phyloP scores from a whole-genome alignment of 495 filamentous ascomycete species.

The Poronia punctata region DNA sequence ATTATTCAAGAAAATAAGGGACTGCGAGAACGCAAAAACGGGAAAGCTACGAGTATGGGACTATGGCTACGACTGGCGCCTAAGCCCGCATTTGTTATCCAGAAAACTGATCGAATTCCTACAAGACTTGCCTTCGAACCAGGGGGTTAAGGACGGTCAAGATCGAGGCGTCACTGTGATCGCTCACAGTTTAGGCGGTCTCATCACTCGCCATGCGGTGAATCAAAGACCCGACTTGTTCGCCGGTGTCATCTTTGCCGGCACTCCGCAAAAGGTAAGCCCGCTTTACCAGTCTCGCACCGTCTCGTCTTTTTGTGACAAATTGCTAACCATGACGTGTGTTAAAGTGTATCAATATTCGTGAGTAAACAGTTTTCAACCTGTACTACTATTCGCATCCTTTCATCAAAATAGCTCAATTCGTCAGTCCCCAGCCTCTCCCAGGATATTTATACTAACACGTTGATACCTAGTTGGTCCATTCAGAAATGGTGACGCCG shows the following conservation, averaged over 20 bases:
- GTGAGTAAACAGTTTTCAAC: slow-evolving; percentile 2
- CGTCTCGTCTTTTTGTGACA: not conserved
- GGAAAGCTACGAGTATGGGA: slow-evolving; percentile 75
- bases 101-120: slow-evolving; percentile 63
- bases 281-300: no score
- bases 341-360: slow-evolving; percentile 10
- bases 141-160: slow-evolving; percentile 35
- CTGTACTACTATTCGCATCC: no score
- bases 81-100: slow-evolving; percentile 75
- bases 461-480: slow-evolving; percentile 90
- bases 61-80: slow-evolving; percentile 93
- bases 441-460: no score
- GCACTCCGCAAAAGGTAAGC: slow-evolving; percentile 54
- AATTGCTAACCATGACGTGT: slow-evolving; percentile 1
- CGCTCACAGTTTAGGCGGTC: slow-evolving; percentile 81
- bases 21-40: slow-evolving; percentile 61
- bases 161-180: slow-evolving; percentile 71
- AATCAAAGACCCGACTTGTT: slow-evolving; percentile 86
- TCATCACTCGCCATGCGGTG: slow-evolving; percentile 84
- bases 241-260: slow-evolving; percentile 78
- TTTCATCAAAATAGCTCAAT: not conserved
- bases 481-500: slow-evolving; percentile 82
- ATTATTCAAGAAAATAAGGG: slow-evolving; percentile 69
- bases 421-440: no score
- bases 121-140: slow-evolving; percentile 68